Evolutionary conservation across 1,284 basidiomycete species (phyloP).

Genomic region (Ceratobasidium sp.): DNA sequence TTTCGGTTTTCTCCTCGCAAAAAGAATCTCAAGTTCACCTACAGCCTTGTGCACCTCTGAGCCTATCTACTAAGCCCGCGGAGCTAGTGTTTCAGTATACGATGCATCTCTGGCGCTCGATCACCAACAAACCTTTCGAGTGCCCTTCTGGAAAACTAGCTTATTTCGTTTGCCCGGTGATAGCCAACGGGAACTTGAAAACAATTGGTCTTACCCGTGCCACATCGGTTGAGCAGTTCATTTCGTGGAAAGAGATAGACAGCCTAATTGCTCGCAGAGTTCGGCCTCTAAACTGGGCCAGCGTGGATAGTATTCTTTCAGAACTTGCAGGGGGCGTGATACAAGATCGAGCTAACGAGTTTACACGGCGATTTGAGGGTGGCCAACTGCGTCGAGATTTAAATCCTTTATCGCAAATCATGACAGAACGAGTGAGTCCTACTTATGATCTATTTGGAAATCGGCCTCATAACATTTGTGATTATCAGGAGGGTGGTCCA

Average conservation of each 20-base stretch:
- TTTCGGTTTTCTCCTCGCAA: slow-evolving; percentile 72
- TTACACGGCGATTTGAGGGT: slow-evolving; percentile 75
- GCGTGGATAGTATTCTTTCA: slow-evolving; percentile 61
- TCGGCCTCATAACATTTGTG: neutral
- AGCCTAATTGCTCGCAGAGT: slow-evolving; percentile 68
- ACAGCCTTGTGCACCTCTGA: slow-evolving; percentile 63
- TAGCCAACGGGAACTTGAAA: slow-evolving; percentile 31
- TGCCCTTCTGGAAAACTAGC: slow-evolving; percentile 68
- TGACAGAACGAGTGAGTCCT: slow-evolving; percentile 24
- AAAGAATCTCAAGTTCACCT: slow-evolving; percentile 63
- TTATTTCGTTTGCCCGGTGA: slow-evolving; percentile 74
- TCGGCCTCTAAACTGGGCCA: slow-evolving; percentile 64
- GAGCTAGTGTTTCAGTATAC: slow-evolving; percentile 73
- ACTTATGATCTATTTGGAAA: neutral
- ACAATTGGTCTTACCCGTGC: slow-evolving; percentile 52
- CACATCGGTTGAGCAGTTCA: slow-evolving; percentile 62
- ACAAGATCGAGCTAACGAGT: slow-evolving; percentile 81
- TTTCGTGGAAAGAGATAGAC: slow-evolving; percentile 75
- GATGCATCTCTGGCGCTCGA: slow-evolving; percentile 69
- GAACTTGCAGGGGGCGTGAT: slow-evolving; percentile 74
- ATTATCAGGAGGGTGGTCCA: slow-evolving; percentile 1
- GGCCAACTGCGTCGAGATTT: slow-evolving; percentile 72
- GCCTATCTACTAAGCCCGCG: slow-evolving; percentile 64
- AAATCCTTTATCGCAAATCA: slow-evolving; percentile 69
- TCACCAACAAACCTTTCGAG: slow-evolving; percentile 75